Evolutionary conservation across 2,329 filamentous ascomycete species (phyloP), one percentile per base, ranked within the genome.

Genomic region (Chaetomium globosum): DNA sequence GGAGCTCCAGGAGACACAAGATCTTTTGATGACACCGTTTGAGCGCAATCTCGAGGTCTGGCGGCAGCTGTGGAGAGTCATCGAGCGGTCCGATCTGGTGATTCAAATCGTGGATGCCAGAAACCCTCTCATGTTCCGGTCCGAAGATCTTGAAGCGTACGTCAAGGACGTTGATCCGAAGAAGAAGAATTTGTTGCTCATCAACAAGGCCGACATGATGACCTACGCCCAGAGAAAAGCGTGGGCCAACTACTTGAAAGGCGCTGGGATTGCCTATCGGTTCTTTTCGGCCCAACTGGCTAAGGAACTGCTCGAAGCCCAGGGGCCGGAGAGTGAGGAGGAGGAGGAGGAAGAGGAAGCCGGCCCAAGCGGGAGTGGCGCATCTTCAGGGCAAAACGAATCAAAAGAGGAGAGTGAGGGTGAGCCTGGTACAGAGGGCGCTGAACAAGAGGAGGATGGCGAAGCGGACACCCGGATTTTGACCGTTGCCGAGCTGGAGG

Each of bases 121-220:
- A 74, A 97, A 97, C 77, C 95, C 95, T 2, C 82, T 99, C 21
- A 85, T 98, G 71, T 99, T 98, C 80, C 87, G 96, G 65, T 97
- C 91, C 5, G 94, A 96, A 71, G 95, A 99, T 81, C 79, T 99
- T 67, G 95, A 98, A 75, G 84, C 82, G 70, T 99, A 99, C 72
- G 95, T 99, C 73, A 96, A 97, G 79, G 92, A 96, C 72, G 90
- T 98, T 30, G 90, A 96, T 73, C 79, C 87, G 1, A 89, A 87
- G 75, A 98, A 99, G 82, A 86, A 93, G 75, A 99, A 98, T 76
- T 75, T 99, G 74, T 77, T 99, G 63, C 82, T 99, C 63, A 94
- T 99, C 74, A 99, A 99, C 83, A 99, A 99, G 83, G 93, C 95
- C 54, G 95, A 99, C 79, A 97, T 99, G 95, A 93, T 99, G 91